Base-by-base conservation (phyloP, 495 filamentous ascomycete genomes). In the Penicillium diatomitis region DNA sequence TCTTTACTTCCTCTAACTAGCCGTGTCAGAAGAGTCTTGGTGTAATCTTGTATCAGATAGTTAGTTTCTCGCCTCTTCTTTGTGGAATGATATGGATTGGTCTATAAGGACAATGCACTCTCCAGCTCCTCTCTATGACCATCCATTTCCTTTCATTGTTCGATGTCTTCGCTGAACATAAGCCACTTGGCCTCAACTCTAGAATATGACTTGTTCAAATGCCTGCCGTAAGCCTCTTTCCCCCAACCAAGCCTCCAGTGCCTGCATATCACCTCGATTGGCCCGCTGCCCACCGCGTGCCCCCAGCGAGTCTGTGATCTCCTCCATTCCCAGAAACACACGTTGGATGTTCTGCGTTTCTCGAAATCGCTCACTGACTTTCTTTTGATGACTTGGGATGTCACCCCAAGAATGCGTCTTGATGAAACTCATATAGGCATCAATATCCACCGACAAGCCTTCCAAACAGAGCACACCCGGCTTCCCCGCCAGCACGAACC, bases 261-360 rank as follows among this genome's bases (percentile, higher is more conserved):
- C 68, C 52, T 71, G 68, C 68, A 71, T 71, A 62, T 71, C 68
- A n/a, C 68, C 68, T 8, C 68, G 58, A 54, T 71, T 71, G 0
- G 68, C 68, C 33, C 68, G 52, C 49, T 71, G 64, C 4, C 68
- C 68, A 35, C 68, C 54, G 27, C 68, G 52, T 29, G 63, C 66
- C 5, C 68, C 68, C 8, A 71, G 43, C 8, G 66, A 65, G 41
- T 69, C 65, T 10, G 68, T 71, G 28, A 71, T 71, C 41, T 71
- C 68, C 52, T 69, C 60, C 68, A 71, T 71, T 0, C 57, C 62
- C 0, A 45, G 11, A 41, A 71, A 71, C 4, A 62, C 66, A n/a
- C 68, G 52, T 42, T 57, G 20, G 6, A 69, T 50, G 4, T 31
- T 47, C 11, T 53, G 52, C 6, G 61, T 67, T 50, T 71, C 61